Evolutionary conservation across 305 asterid species (phyloP), one percentile per base, ranked within the genome.

Genomic region (Fraxinus sp.): DNA sequence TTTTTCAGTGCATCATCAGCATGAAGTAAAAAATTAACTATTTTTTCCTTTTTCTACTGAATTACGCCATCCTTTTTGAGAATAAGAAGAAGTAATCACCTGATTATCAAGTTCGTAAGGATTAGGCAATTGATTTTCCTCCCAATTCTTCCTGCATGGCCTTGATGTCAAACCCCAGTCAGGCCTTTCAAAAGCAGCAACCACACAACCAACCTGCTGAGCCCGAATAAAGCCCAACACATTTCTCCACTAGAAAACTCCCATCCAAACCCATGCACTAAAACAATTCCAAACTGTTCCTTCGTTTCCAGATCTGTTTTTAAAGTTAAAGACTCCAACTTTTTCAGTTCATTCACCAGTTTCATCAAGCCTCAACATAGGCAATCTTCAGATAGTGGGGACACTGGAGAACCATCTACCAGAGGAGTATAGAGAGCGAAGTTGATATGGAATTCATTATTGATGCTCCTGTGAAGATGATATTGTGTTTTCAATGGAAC

Each of bases 131-230:
- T 46, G 55, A 13, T 46, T 90, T 86, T 88, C 94, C 90, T 91
- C 97, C 98, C 97, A 96, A 71, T 93, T 97, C 88, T 90, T 91
- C 84, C 88, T 87, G 33, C 90, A 83, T 70, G 98, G 98, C 87
- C 99, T 92, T 80, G 99, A 93, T 49, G 98, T 92, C 89, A 96
- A 87, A 83, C 99, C 98, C 97, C 99, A 96, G 77, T 97, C 99
- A 80, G 98, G 98, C 86, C 99, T 89, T 86, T 94, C 98, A 89
- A 94, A 96, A 83, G 98, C 96, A 83, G 90, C 92, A 77, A 94
- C 97, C 5, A 91, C 83, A 88, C 97, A 92, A 88, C 97, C 97
- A 62, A 86, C 87, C 82, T 93, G 97, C 59, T 88, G 91, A 68
- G 98, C 86, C 81, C 94, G 86, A 43, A 80, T 87, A 39, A 46